Conservation (phyloP, 2,329 filamentous ascomycete species). For the Monascus ruber region DNA sequence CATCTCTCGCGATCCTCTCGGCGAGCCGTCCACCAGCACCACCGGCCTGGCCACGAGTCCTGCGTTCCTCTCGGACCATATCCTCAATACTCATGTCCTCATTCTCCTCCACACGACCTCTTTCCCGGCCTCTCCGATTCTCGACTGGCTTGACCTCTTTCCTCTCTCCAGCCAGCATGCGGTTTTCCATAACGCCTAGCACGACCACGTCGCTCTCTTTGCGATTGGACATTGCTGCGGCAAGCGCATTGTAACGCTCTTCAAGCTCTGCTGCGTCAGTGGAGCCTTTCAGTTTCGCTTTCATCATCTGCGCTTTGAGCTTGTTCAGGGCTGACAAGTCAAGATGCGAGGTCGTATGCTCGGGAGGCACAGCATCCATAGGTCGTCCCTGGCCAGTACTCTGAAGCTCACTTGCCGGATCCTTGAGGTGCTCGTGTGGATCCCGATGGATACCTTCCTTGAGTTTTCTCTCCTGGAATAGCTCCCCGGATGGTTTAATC, state of each 20-base stretch:
- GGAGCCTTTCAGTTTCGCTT: constrained; percentile 73
- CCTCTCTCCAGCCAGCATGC: constrained; percentile 65
- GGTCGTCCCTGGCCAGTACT: constrained; percentile 43
- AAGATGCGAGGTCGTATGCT: constrained; percentile 41
- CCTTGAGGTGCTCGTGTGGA: constrained; percentile 14
- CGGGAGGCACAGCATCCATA: constrained; percentile 45
- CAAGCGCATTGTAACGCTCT: constrained; percentile 67
- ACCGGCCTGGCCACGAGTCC: constrained; percentile 64
- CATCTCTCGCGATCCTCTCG: constrained; percentile 87
- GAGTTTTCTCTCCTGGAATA: constrained; percentile 66
- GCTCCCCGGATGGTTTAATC: constrained; percentile 74
- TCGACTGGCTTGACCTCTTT: constrained; percentile 67
- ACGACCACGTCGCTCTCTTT: constrained; percentile 61
- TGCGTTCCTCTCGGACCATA: constrained; percentile 89
- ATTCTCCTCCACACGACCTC: constrained; percentile 78
- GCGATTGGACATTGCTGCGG: constrained; percentile 47
- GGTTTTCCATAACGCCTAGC: constrained; percentile 77
- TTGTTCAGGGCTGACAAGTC: constrained; percentile 77
- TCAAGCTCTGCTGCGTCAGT: constrained; percentile 68
- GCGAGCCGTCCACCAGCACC: constrained; percentile 75
- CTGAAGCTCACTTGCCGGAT: constrained; percentile 25
- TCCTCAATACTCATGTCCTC: constrained; percentile 94
- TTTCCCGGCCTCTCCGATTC: constrained; percentile 71
- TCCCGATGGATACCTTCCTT: constrained; percentile 41
- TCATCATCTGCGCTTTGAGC: constrained; percentile 89